Base-by-base conservation (phyloP, 2,329 filamentous ascomycete species). In the Fonsecaea monophora region DNA sequence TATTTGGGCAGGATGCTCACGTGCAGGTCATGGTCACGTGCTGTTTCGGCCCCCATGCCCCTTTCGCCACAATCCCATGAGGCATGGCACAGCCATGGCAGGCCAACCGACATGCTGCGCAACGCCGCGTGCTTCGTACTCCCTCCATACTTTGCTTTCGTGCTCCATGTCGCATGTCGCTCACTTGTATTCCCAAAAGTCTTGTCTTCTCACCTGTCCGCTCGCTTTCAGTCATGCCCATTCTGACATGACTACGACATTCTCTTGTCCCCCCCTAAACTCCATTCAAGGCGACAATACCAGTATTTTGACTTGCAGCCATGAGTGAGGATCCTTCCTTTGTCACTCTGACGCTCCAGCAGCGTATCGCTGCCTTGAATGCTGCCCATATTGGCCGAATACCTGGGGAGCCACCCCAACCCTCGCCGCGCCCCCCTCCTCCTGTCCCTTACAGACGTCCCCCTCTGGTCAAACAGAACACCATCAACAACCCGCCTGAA, bases 311-410 rank as follows among this genome's bases (percentile, higher is more conserved):
- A 38, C 21, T 37, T 10, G 25, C 64, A 59, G 34, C 48, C 53
- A 81, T 81, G 79, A 75, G 77, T 15, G 78, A 81, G 70, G 79
- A 81, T 72, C 73, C 77, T 9, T 50, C 45, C 12, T 50, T 50
- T 50, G 45, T 50, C 78, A 79, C 78, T 59, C 74, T 78, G 67
- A 81, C 80, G 12, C 79, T 83, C 53, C 79, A 82, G 70, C 75
- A 82, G 71, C 79, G 81, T 54, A 82, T 83, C 65, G 78, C 79
- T 62, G 78, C 80, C 38, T 74, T 83, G 62, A 82, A 82, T 67
- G 77, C 78, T 66, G 75, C 78, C 48, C 81, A 82, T 68, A 72
- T 79, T 62, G 77, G 76, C 58, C 76, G 77, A 59, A 73, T 74
- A 53, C 73, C 74, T 63, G 74, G 76, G 55, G 74, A 70, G 53